Conservation (phyloP, 805 yeast genomes). For the Yamadazyma laniorum region DNA sequence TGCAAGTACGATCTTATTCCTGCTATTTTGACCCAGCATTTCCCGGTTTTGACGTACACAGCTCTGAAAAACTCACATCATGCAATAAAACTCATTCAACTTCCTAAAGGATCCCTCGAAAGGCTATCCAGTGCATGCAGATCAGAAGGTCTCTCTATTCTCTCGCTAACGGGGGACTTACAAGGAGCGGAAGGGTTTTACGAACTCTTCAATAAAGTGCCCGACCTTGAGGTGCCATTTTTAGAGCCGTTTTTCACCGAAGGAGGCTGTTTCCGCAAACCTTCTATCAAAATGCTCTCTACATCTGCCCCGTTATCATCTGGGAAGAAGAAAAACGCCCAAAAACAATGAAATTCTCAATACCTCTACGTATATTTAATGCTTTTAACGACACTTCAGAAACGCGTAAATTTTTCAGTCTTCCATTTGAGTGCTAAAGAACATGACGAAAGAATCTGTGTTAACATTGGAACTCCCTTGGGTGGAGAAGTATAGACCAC, state of each 20-base stretch:
- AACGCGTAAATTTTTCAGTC: slow-evolving; percentile 5
- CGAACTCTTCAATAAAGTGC: slow-evolving; percentile 28
- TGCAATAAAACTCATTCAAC: slow-evolving; percentile 55
- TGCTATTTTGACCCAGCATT: slow-evolving; percentile 48
- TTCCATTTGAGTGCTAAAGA: slow-evolving; percentile 13
- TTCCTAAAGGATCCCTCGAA: slow-evolving; percentile 48
- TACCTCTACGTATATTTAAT: too few species aligned
- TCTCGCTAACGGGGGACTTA: slow-evolving; percentile 32
- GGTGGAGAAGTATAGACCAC: slow-evolving; percentile 96
- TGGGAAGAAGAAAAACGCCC: slow-evolving; percentile 13
- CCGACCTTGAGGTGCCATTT: slow-evolving; percentile 47
- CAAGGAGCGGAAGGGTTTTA: slow-evolving; percentile 28
- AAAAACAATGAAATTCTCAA: not conserved
- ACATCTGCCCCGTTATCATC: slow-evolving; percentile 45
- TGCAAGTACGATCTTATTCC: slow-evolving; percentile 58
- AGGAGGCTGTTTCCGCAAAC: slow-evolving; percentile 21
- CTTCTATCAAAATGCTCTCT: slow-evolving; percentile 42
- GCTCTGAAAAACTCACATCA: slow-evolving; percentile 31
- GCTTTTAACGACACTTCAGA: too few species aligned
- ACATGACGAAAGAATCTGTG: slow-evolving; percentile 11
- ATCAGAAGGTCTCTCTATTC: slow-evolving; percentile 26
- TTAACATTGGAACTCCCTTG: slow-evolving; percentile 39
- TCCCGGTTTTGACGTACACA: slow-evolving; percentile 55
- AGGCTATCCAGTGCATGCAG: slow-evolving; percentile 30
- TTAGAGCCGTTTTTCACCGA: slow-evolving; percentile 32